Evolutionary conservation across 148 eudicot genomes (phyloP).

Genomic region (Fallopia convolvulus): DNA sequence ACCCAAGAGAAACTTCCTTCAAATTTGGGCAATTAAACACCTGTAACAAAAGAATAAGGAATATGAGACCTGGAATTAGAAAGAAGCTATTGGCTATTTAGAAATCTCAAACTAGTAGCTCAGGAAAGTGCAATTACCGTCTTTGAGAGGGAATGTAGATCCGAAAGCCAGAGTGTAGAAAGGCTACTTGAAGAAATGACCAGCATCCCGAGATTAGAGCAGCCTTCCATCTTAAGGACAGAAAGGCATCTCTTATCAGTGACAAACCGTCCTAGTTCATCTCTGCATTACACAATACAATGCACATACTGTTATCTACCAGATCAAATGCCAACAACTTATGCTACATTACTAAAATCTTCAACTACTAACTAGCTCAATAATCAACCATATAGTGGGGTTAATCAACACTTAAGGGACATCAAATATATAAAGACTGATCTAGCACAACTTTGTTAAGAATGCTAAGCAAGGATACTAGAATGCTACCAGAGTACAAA

Average conservation of each 20-base stretch:
- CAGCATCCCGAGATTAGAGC: slow-evolving; percentile 61
- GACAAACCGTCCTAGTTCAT: slow-evolving; percentile 84
- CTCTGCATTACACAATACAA: slow-evolving; percentile 38
- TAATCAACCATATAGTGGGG: background rate
- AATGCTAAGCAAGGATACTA: background rate
- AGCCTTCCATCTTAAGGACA: slow-evolving; percentile 88
- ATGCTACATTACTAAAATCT: background rate
- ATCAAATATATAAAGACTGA: background rate
- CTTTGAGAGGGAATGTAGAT: slow-evolving; percentile 78
- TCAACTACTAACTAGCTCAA: background rate
- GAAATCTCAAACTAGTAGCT: background rate
- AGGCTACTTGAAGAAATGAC: slow-evolving; percentile 59
- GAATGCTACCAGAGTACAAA: background rate
- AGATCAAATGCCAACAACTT: background rate
- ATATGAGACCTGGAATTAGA: background rate
- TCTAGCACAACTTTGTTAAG: background rate
- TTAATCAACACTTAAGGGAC: background rate
- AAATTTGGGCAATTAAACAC: slow-evolving; percentile 79
- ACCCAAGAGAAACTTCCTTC: slow-evolving; percentile 71
- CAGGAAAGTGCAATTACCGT: slow-evolving; percentile 40
- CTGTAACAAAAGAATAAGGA: slow-evolving; percentile 24
- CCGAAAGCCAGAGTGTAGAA: slow-evolving; percentile 81
- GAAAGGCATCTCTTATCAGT: slow-evolving; percentile 70
- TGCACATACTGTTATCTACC: background rate
- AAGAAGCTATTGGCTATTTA: background rate